A percentile compares a stretch with the other conserved stretches of the same genome.
These are phyloP conservation scores for Polyporus tsugae DNA, from an alignment of 1,284 basidiomycete genomes.

Conservation along the genomic window DNA sequence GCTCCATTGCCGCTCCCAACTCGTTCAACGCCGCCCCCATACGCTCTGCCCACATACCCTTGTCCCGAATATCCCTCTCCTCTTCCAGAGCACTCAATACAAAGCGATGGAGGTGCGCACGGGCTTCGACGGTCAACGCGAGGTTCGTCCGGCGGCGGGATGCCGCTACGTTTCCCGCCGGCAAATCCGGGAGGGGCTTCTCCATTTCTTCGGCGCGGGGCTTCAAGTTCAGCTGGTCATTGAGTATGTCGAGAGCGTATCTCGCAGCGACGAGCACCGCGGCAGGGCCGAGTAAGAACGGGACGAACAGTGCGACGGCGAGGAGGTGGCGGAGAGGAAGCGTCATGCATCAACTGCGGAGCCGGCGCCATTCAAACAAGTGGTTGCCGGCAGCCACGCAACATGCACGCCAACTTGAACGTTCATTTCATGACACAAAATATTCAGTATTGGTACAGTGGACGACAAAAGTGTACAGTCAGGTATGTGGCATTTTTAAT, in stretches of 20 bases:
- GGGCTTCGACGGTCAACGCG: constrained; percentile 36
- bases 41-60: constrained; percentile 38
- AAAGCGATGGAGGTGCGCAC: constrained; percentile 39
- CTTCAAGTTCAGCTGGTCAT: constrained; percentile 10
- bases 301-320: constrained; percentile 12
- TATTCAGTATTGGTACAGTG: not conserved
- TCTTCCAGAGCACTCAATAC: constrained; percentile 37
- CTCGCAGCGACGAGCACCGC: constrained; percentile 10
- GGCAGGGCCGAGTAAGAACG: constrained; percentile 11
- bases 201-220: constrained; percentile 26
- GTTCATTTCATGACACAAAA: not conserved
- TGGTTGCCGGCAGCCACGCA: not conserved
- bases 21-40: constrained; percentile 36
- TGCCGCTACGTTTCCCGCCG: constrained; percentile 16
- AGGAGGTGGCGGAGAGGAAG: constrained; percentile 15
- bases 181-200: constrained; percentile 43
- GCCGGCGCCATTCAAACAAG: constrained; percentile 3
- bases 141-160: constrained; percentile 20
- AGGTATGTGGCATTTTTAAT: not conserved
- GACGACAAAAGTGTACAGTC: not conserved
- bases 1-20: constrained; percentile 36
- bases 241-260: constrained; percentile 8
- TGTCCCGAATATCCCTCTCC: constrained; percentile 32
- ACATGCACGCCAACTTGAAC: not conserved
- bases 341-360: constrained; percentile 16